A percentile compares a stretch with the other conserved stretches of the same genome.
Conservation (phyloP, 306 rosid species). For the Parietaria judaica region DNA sequence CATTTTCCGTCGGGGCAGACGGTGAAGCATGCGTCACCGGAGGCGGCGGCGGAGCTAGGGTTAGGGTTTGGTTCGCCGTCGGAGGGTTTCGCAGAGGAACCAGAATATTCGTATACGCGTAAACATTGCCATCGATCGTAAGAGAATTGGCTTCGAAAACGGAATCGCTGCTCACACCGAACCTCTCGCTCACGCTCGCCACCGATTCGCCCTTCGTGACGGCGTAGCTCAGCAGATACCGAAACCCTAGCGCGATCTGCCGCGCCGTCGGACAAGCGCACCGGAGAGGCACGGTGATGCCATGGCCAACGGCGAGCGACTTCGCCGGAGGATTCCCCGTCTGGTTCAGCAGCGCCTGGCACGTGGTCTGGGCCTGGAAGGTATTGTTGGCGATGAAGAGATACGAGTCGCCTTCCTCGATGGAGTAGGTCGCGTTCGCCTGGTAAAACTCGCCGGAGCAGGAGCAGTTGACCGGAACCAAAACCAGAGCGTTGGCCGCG, state of each 20-base stretch:
- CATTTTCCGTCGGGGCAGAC: background rate
- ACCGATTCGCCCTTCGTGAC: constrained; percentile 37
- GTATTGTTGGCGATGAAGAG: constrained; percentile 38
- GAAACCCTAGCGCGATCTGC: constrained; percentile 43
- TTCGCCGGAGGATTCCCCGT: constrained; percentile 16
- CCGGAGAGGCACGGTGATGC: constrained; percentile 59
- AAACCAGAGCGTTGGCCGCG: constrained; percentile 39
- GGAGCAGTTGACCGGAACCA: constrained; percentile 69
- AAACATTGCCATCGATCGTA: constrained; percentile 11
- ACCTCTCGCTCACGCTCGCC: constrained; percentile 27
- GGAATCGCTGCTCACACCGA: constrained; percentile 23
- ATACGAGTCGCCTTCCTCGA: constrained; percentile 23
- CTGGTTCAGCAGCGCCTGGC: constrained; percentile 40
- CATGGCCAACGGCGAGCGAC: constrained; percentile 22
- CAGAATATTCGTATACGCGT: constrained; percentile 50
- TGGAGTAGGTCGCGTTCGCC: constrained; percentile 42
- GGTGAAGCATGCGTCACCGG: constrained; percentile 1
- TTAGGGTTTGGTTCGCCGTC: constrained; percentile 28
- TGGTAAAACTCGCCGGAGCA: constrained; percentile 60
- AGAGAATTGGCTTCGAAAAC: constrained; percentile 60
- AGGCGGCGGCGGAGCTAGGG: constrained; percentile 29
- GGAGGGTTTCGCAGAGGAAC: constrained; percentile 65
- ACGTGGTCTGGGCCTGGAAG: constrained; percentile 70
- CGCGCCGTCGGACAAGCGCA: constrained; percentile 86
- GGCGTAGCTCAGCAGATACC: constrained; percentile 50